phyloP scores from a whole-genome alignment of 129 eudicot genomes.

The Smallanthus sonchifolius region DNA sequence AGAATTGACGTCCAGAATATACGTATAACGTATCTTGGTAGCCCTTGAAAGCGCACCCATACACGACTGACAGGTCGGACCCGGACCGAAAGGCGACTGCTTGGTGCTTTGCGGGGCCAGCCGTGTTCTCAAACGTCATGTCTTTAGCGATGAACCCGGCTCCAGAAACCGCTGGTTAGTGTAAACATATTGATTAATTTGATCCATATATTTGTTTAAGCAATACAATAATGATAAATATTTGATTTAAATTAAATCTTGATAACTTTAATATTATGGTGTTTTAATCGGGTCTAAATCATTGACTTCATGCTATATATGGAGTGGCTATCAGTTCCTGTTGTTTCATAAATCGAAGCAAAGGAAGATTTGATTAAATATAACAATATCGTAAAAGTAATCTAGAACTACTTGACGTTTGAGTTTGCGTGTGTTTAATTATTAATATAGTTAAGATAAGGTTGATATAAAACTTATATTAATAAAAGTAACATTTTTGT shows the following conservation, averaged over 20 bases:
- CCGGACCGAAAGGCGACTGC: conserved; percentile 64
- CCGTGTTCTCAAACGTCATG: conserved; percentile 67
- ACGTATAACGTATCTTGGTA: conserved; percentile 70
- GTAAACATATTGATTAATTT: not conserved
- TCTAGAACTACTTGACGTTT: conserved; percentile 26
- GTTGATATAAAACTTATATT: not conserved
- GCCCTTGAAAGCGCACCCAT: conserved; percentile 55
- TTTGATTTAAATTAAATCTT: not conserved
- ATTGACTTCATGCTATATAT: not conserved
- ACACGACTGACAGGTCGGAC: conserved; percentile 54
- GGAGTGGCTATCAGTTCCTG: conserved; percentile 7
- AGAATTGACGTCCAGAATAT: conserved; percentile 52
- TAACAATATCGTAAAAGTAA: not conserved
- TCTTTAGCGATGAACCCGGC: conserved; percentile 50
- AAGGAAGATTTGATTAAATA: not conserved
- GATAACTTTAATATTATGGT: not conserved
- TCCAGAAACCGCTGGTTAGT: conserved; percentile 44
- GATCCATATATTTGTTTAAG: not conserved
- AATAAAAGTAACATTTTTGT: not conserved
- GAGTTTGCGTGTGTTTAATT: conserved; percentile 19
- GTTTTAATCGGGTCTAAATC: not conserved
- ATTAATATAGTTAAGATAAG: conserved; percentile 14
- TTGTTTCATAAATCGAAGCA: conserved; percentile 18
- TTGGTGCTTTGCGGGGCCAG: conserved; percentile 70
- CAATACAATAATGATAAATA: not conserved